Percentiles rank a stretch among this genome's conserved stretches.
phyloP scores from a whole-genome alignment of 1,284 basidiomycete species.

The Malassezia globosa region DNA sequence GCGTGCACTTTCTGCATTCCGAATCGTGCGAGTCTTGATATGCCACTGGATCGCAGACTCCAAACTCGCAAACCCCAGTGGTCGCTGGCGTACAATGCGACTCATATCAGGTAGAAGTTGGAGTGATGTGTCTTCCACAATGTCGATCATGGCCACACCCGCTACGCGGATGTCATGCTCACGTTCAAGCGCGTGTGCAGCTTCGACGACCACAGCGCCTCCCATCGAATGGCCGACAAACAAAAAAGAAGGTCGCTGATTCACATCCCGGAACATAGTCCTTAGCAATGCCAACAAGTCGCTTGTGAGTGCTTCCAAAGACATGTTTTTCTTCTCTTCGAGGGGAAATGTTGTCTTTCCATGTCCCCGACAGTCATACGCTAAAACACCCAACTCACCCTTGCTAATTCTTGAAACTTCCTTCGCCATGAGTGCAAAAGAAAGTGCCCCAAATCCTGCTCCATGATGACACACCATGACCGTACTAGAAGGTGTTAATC shows the following conservation, averaged over 20 bases:
- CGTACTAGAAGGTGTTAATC: conserved; percentile 47
- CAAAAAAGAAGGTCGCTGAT: conserved; percentile 31
- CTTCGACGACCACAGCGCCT: conserved; percentile 30
- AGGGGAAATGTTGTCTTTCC: conserved; percentile 45
- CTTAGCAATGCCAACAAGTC: conserved; percentile 25
- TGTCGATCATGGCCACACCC: conserved; percentile 81
- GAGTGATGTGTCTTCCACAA: conserved; percentile 93
- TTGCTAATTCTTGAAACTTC: conserved; percentile 57
- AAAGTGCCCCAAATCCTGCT: conserved; percentile 76
- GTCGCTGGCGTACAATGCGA: conserved; percentile 69
- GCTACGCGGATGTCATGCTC: conserved; percentile 50
- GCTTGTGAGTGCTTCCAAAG: conserved; percentile 24
- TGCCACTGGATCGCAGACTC: conserved; percentile 91
- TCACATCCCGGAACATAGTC: conserved; percentile 22
- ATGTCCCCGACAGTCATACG: conserved; percentile 76
- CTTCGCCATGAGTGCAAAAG: conserved; percentile 76
- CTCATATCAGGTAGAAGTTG: conserved; percentile 86
- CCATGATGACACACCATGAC: conserved; percentile 88
- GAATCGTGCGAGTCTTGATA: conserved; percentile 50
- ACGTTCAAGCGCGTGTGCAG: conserved; percentile 23
- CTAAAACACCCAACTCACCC: conserved; percentile 70
- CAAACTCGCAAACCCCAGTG: conserved; percentile 67
- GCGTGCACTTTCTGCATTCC: conserved; percentile 38
- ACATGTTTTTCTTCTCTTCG: conserved; percentile 23
- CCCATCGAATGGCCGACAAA: conserved; percentile 49